Base-by-base conservation (phyloP, 208 protist species). In the Leishmania turanica region DNA sequence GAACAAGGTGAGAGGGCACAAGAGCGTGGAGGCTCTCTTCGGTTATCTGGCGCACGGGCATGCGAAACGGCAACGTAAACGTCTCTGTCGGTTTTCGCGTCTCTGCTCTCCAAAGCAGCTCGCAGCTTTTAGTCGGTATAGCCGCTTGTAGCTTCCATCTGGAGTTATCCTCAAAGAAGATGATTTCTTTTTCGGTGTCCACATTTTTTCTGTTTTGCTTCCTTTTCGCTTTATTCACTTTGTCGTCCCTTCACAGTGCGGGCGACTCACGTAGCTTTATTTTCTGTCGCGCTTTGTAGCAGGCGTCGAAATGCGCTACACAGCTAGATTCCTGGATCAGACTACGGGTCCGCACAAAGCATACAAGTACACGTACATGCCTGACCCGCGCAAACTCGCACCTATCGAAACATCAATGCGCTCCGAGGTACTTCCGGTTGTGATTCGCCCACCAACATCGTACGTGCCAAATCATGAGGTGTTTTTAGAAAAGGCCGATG, bases 351-450 rank as follows among this genome's bases (percentile, higher is more conserved):
- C 95, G 2, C 94, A 97, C 78, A 98, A 98, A 81, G 88, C 92
- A 24, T 98, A 98, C 84, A 98, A 97, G 81, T 98, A 98, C 84
- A 94, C 92, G 0, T 98, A 98, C 78, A 94, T 98, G 89, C 95
- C 95, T 2, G 95, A 98, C 84, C 95, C 95, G 8, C 80, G 95
- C 21, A 98, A 98, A 74, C 78, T 98, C 7, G 91, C 94, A n/a
- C 94, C 95, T 2, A 98, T 98, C 77, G 95, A 98, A 78, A 91
- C 90, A 40, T 92, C 91, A 34, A 87, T 92, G 78, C 84, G 92
- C 0, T 89, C 84, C 21, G 93, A 98, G 79, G 84, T 98, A 72
- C 85, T 97, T 56, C 95, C 95, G 17, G 75, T 94, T 71, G 92
- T 91, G 2, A 94, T 98, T 81, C 83, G 95, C 19, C 95, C 95